Evolutionary conservation across 768 basidiomycete species (phyloP).

Genomic region (Macrolepiota albuminosa): DNA sequence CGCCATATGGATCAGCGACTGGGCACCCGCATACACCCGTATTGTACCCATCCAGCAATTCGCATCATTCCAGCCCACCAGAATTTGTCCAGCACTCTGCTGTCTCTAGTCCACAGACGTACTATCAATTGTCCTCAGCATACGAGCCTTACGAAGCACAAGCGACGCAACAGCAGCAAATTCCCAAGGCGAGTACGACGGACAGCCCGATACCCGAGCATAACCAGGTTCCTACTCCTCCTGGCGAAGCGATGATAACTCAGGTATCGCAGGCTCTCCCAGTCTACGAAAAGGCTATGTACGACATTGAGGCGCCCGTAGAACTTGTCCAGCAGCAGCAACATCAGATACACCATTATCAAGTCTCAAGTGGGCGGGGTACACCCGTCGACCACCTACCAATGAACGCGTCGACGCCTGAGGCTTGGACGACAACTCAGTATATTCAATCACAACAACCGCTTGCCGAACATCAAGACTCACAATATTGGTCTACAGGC

Average conservation of each 20-base stretch:
- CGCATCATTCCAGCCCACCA: slow-evolving; percentile 23
- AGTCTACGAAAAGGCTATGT: slow-evolving; percentile 23
- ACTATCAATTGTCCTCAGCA: slow-evolving; percentile 16
- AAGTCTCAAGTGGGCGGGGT: not conserved
- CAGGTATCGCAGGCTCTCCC: slow-evolving; percentile 9
- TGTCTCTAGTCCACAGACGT: slow-evolving; percentile 13
- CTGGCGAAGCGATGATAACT: slow-evolving; percentile 2
- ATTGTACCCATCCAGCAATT: slow-evolving; percentile 14
- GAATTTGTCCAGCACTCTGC: slow-evolving; percentile 17
- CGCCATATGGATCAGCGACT: slow-evolving; percentile 23
- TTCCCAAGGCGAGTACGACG: slow-evolving; percentile 11
- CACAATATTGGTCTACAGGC: slow-evolving; percentile 11
- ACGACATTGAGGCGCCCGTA: slow-evolving; percentile 24
- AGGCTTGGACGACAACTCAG: slow-evolving; percentile 8
- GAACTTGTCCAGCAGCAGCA: slow-evolving; percentile 21
- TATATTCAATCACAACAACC: slow-evolving; percentile 7
- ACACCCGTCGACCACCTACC: slow-evolving; percentile 1
- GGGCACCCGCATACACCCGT: slow-evolving; percentile 24
- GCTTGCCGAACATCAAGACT: slow-evolving; percentile 1
- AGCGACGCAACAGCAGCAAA: slow-evolving; percentile 11
- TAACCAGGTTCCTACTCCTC: not conserved
- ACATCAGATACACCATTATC: slow-evolving; percentile 8
- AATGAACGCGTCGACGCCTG: not conserved
- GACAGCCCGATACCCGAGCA: slow-evolving; percentile 14
- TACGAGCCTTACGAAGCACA: slow-evolving; percentile 17